Percentiles rank a stretch among this genome's conserved stretches.
Conservation (phyloP, 768 basidiomycete genomes). For the Lactarius vividus region DNA sequence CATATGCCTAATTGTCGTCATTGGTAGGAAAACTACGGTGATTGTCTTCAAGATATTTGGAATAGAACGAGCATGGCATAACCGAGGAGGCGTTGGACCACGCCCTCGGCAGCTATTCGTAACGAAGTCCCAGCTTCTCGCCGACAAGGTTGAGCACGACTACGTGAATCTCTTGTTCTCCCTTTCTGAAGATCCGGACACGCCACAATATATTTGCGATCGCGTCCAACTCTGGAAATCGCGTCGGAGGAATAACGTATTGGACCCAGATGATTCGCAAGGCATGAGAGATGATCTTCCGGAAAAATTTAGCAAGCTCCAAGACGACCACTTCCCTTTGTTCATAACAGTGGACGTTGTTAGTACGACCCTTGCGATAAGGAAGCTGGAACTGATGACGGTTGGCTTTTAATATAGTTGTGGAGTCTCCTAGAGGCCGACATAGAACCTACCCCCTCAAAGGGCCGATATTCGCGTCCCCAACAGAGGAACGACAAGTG, state of each 20-base stretch:
- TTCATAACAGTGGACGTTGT: slow-evolving; percentile 68
- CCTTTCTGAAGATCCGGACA: slow-evolving; percentile 37
- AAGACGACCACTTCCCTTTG: slow-evolving; percentile 63
- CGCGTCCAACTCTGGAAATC: slow-evolving; percentile 25
- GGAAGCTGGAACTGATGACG: background rate
- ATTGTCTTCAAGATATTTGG: slow-evolving; percentile 76
- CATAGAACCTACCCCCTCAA: slow-evolving; percentile 24
- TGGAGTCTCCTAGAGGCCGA: slow-evolving; percentile 51
- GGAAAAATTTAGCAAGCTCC: slow-evolving; percentile 49
- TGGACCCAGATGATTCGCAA: slow-evolving; percentile 44
- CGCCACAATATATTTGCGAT: slow-evolving; percentile 40
- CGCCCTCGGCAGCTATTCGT: slow-evolving; percentile 70
- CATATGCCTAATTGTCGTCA: background rate
- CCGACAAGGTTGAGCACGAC: slow-evolving; percentile 68
- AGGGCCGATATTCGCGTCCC: slow-evolving; percentile 7
- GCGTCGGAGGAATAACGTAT: slow-evolving; percentile 32
- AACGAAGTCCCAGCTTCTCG: slow-evolving; percentile 64
- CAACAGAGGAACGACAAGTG: slow-evolving; percentile 5
- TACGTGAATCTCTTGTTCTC: slow-evolving; percentile 54
- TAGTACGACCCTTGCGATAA: slow-evolving; percentile 20
- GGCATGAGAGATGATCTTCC: slow-evolving; percentile 48
- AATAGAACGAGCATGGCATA: slow-evolving; percentile 55
- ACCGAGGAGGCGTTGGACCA: slow-evolving; percentile 35
- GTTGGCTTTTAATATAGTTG: slow-evolving; percentile 36
- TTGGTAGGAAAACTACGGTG: slow-evolving; percentile 64